Conservation (phyloP, 768 basidiomycete genomes). For the Gymnopilus dilepis region DNA sequence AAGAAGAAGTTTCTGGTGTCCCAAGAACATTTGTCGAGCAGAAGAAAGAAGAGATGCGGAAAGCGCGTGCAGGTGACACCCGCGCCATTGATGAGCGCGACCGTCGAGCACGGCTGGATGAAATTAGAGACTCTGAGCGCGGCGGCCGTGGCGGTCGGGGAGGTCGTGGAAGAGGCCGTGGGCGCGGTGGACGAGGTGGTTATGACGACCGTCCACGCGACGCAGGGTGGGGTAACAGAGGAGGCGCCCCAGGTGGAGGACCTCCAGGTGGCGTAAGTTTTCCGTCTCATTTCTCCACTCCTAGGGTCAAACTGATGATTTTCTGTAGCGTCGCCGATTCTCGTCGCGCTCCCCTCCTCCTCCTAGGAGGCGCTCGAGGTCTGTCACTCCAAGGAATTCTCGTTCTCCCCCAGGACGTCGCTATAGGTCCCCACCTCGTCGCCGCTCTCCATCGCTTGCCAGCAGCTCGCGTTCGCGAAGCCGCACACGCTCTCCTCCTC, state of each 20-base stretch:
- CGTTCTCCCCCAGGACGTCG: constrained; percentile 40
- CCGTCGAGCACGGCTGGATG: constrained; percentile 69
- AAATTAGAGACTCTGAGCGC: constrained; percentile 67
- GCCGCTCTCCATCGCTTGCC: constrained; percentile 34
- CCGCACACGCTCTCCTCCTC: constrained; percentile 29
- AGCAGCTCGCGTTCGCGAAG: constrained; percentile 27
- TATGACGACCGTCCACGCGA: constrained; percentile 57
- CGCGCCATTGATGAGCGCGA: constrained; percentile 74
- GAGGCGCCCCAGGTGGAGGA: constrained; percentile 52
- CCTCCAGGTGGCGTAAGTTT: constrained; percentile 35
- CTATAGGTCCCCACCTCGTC: constrained; percentile 38
- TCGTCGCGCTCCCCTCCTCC: constrained; percentile 49
- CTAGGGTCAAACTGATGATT: not conserved
- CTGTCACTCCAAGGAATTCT: constrained; percentile 35
- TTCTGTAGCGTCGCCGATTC: constrained; percentile 43
- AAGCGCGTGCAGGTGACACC: constrained; percentile 63
- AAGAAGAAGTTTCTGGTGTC: constrained; percentile 85
- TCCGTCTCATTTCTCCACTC: constrained; percentile 3
- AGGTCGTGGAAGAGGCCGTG: constrained; percentile 63
- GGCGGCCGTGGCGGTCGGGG: constrained; percentile 57
- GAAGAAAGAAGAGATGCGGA: constrained; percentile 91
- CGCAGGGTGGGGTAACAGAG: constrained; percentile 72
- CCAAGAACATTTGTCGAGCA: constrained; percentile 89
- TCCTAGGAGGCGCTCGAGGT: constrained; percentile 51
- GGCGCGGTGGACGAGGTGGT: constrained; percentile 55